These are phyloP conservation scores for Bimuria novae-zelandiae DNA, from an alignment of 2,329 filamentous ascomycete species.

Conservation along the genomic window DNA sequence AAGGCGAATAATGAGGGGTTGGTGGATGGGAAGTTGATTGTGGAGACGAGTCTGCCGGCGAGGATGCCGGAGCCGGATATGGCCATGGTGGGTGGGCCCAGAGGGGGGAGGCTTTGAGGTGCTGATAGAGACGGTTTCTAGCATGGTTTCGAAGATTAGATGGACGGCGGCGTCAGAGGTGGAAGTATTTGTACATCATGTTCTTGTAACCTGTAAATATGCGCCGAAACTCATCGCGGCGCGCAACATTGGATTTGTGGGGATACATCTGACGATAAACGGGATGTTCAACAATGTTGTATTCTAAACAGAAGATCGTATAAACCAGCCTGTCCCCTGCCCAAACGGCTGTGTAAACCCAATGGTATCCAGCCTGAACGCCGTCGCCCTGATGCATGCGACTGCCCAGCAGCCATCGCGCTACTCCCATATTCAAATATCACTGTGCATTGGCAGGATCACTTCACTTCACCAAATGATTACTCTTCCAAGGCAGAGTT, in stretches of 20 bases:
- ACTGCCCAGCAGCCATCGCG: not conserved
- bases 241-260: not conserved
- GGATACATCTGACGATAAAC: not conserved
- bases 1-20: constrained; percentile 59
- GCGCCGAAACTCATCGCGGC: not conserved
- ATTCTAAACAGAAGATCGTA: not conserved
- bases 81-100: constrained; percentile 23
- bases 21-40: constrained; percentile 56
- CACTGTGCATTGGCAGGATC: too few species aligned
- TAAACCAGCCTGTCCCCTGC: not conserved
- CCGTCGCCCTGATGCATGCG: constrained; percentile 2
- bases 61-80: constrained; percentile 19
- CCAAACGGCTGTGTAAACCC: not conserved
- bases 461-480: too few species aligned
- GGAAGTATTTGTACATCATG: not conserved
- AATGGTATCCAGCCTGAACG: constrained; percentile 2
- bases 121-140: too few species aligned
- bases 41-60: constrained; percentile 41
- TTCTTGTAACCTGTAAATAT: constrained; percentile 16
- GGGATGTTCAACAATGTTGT: not conserved
- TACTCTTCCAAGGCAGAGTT: too few species aligned
- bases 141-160: too few species aligned
- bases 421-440: too few species aligned
- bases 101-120: constrained; percentile 14
- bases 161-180: not conserved